These are phyloP conservation scores for Ascochyta viciae-villosae DNA, from an alignment of 2,329 filamentous ascomycete species.

Conservation along the genomic window DNA sequence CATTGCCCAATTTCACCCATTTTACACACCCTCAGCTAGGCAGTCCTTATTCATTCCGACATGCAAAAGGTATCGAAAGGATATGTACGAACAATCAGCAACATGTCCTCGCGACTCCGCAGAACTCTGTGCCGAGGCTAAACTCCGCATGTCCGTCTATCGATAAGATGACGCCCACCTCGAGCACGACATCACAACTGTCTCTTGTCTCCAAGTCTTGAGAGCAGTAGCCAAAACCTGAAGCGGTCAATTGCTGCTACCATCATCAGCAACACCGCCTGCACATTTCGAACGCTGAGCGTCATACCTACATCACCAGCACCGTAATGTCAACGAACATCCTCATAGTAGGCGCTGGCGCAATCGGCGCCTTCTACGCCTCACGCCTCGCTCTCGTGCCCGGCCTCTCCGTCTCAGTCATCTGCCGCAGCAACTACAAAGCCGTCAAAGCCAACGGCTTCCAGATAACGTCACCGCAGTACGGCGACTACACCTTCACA, in stretches of 20 bases:
- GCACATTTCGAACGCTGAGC: background rate
- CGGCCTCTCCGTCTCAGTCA: conserved; percentile 69
- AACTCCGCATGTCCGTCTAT: conserved; percentile 14
- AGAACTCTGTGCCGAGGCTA: conserved; percentile 20
- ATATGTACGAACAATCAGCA: background rate
- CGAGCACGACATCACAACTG: background rate
- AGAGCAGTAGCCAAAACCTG: background rate
- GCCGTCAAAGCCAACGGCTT: conserved; percentile 69
- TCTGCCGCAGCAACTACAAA: conserved; percentile 76
- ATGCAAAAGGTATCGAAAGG: background rate
- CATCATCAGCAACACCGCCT: background rate
- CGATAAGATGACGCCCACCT: conserved; percentile 19
- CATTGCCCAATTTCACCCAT: too few relatives aligned
- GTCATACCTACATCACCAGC: background rate
- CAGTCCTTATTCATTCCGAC: too few relatives aligned
- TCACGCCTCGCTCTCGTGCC: conserved; percentile 68
- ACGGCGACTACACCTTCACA: conserved; percentile 71
- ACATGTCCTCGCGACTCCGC: background rate
- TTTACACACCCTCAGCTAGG: background rate
- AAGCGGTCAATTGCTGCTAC: background rate
- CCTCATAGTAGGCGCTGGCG: conserved; percentile 73
- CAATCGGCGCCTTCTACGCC: conserved; percentile 76
- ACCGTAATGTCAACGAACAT: conserved; percentile 57
- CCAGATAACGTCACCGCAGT: conserved; percentile 68
- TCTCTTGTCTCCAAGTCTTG: background rate